These are phyloP conservation scores for Linaria vulgaris DNA, from an alignment of 257 asterid species.

Conservation along the genomic window DNA sequence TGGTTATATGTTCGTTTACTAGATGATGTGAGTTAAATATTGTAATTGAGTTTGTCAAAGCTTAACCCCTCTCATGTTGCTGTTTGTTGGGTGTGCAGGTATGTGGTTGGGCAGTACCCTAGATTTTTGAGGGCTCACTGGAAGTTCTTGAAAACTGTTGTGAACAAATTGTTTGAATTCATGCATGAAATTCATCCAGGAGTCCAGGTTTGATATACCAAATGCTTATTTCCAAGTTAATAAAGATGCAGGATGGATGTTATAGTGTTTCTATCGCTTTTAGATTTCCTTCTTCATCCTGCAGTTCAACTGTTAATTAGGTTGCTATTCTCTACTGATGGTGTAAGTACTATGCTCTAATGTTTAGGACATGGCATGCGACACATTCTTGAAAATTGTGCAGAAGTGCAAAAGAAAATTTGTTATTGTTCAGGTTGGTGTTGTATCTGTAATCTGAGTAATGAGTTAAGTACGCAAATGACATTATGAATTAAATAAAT, in stretches of 20 bases:
- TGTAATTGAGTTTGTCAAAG: neutral
- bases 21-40: too few species aligned
- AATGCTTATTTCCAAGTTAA: constrained; percentile 13
- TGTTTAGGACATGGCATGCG: constrained; percentile 96
- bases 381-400: constrained; percentile 94
- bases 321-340: neutral
- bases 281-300: constrained; percentile 9
- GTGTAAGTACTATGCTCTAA: constrained; percentile 18
- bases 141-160: constrained; percentile 99
- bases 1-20: too few species aligned
- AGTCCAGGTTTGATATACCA: constrained; percentile 70
- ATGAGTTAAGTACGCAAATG: constrained; percentile 11
- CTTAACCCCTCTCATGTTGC: neutral
- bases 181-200: constrained; percentile 99
- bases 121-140: constrained; percentile 98
- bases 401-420: constrained; percentile 99
- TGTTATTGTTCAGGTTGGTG: constrained; percentile 73
- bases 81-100: constrained; percentile 51
- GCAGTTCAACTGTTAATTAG: constrained; percentile 16
- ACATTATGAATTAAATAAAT: constrained; percentile 5
- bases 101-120: constrained; percentile 99
- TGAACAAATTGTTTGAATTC: constrained; percentile 95
- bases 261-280: neutral
- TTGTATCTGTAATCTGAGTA: neutral
- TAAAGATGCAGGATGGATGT: constrained; percentile 7